A percentile compares a stretch with the other conserved stretches of the same genome.
Conservation (phyloP, 306 rosid species). For the Gynostemma pentaphyllum region DNA sequence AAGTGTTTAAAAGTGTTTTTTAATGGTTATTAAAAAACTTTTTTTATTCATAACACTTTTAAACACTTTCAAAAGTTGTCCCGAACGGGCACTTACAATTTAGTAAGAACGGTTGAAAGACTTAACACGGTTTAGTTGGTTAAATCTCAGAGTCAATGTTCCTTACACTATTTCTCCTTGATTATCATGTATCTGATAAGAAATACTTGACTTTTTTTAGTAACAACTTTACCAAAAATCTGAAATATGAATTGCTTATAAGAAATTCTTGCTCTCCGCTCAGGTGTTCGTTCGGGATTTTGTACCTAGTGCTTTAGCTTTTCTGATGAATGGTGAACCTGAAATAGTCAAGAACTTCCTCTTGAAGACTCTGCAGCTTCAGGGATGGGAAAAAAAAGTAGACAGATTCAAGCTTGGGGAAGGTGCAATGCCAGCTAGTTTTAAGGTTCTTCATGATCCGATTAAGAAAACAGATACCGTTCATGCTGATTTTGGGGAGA, state of each 20-base stretch:
- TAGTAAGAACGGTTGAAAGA: not conserved
- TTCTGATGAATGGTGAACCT: slow-evolving; percentile 18
- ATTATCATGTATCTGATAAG: not conserved
- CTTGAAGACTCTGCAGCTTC: slow-evolving; percentile 16
- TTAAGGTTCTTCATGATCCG: slow-evolving; percentile 19
- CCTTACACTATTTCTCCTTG: not conserved
- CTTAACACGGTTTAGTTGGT: not conserved
- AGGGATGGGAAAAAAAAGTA: slow-evolving; percentile 16
- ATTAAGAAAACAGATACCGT: slow-evolving; percentile 14
- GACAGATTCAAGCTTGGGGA: slow-evolving; percentile 21
- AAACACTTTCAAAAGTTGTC: too few relatives aligned
- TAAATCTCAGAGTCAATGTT: not conserved
- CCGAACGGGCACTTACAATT: too few relatives aligned
- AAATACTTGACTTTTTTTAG: not conserved
- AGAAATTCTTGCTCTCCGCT: not conserved
- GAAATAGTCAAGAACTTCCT: slow-evolving; percentile 17
- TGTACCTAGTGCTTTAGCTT: slow-evolving; percentile 20
- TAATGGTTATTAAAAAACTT: too few relatives aligned
- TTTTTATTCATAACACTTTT: too few relatives aligned
- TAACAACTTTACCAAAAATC: not conserved
- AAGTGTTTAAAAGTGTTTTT: too few relatives aligned
- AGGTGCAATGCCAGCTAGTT: slow-evolving; percentile 21
- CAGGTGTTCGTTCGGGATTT: slow-evolving; percentile 19
- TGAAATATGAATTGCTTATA: not conserved
- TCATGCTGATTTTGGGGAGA: slow-evolving; percentile 17